Base-by-base conservation (phyloP, 768 basidiomycete species). In the Pleurotus platypus region DNA sequence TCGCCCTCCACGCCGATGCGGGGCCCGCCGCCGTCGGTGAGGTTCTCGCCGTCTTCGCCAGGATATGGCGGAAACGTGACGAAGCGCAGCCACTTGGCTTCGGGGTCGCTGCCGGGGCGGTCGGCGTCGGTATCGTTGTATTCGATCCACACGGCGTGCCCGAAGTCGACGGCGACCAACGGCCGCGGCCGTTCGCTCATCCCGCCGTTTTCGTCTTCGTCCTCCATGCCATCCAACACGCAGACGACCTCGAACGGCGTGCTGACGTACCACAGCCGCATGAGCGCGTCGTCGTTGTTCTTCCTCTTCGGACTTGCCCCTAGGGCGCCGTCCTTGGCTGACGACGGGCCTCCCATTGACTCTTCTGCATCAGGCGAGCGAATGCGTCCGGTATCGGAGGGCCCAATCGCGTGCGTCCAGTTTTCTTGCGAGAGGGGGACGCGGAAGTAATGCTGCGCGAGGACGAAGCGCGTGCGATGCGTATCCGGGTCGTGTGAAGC, bases 131-230 rank as follows among this genome's bases (percentile, higher is more conserved):
- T 71, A 62, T 70, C 74, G 61, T 61, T 65, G 63, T 84, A 83
- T 64, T 90, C 87, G 47, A 94, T 83, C 82, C 91, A 89, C 37
- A 91, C 87, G 15, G 92, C 89, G 63, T 93, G 91, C 42, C 90
- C 90, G 72, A 94, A 95, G 66, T 94, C 85, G 5, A 94, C 87
- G 0, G 88, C 88, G n/a, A 90, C 83, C 12, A 90, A 76, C 20
- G 87, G 87, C 2, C 87, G 76, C 16, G 84, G 84, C 3, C 84
- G 75, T 27, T 82, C 83, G 30, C 20, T 49, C 24, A 38, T 39
- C 56, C 64, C 59, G 2, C 64, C 67, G 1, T 71, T 76, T 1
- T 71, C 76, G 24, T 70, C 70, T 13, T 74, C 72, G 7, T 78
- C 78, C 13, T 75, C 75, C 11, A 67, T 64, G 11, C 69, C 71